phyloP scores from a whole-genome alignment of 2,329 filamentous ascomycete species.

The Sclerotinia nivalis region DNA sequence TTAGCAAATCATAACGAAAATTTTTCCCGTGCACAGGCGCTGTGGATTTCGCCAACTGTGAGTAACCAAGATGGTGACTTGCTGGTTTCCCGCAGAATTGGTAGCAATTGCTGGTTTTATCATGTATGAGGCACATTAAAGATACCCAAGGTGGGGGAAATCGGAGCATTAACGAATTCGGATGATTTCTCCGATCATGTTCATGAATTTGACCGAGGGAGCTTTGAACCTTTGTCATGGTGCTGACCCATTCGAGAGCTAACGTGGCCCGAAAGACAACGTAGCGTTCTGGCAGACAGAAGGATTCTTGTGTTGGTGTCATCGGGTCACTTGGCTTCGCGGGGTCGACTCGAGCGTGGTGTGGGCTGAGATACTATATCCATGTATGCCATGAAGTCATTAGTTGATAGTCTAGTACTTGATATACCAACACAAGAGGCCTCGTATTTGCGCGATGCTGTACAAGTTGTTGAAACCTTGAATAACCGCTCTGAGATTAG shows the following conservation, averaged over 20 bases:
- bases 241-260: not conserved
- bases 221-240: not conserved
- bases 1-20: not conserved
- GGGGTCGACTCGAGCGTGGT: not conserved
- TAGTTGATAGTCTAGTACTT: not conserved
- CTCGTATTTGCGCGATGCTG: not conserved
- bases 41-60: not conserved
- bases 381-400: constrained; percentile 14
- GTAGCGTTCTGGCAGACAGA: not conserved
- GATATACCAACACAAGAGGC: not conserved
- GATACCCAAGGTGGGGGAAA: constrained; percentile 11
- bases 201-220: not conserved
- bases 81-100: not conserved
- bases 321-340: not conserved
- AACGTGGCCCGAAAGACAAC: not conserved
- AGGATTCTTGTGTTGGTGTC: not conserved
- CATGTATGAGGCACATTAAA: not conserved
- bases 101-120: not conserved
- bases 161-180: not conserved
- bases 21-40: not conserved
- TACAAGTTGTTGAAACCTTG: not conserved
- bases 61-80: not conserved
- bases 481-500: not conserved
- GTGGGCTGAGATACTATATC: not conserved
- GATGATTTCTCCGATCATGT: not conserved